phyloP scores from a whole-genome alignment of 1,284 basidiomycete genomes.

The Trametes versicolor region DNA sequence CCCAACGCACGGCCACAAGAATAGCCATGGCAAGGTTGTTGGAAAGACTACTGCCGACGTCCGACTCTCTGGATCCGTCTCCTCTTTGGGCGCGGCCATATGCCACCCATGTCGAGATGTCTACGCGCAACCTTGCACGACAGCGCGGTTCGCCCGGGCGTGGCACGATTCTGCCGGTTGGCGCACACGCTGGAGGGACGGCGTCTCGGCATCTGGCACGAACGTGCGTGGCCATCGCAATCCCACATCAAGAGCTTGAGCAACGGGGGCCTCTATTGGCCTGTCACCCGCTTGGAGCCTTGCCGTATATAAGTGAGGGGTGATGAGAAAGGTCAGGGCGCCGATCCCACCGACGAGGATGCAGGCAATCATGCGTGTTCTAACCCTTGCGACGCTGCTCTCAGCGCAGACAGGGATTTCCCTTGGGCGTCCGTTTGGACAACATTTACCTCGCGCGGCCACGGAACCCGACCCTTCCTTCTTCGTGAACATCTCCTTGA shows the following conservation, averaged over 20 bases:
- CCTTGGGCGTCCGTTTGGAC: constrained; percentile 10
- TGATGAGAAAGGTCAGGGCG: background rate
- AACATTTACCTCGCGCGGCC: background rate
- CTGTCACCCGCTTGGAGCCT: background rate
- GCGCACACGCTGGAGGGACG: constrained; percentile 4
- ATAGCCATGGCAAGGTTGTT: background rate
- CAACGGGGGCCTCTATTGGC: background rate
- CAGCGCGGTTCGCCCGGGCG: background rate
- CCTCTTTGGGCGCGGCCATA: background rate
- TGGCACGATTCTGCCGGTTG: background rate
- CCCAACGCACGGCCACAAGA: background rate
- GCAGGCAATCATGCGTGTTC: constrained; percentile 15
- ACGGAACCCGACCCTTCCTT: constrained; percentile 36
- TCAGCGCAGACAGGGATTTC: constrained; percentile 13
- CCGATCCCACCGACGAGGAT: background rate
- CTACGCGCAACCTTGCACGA: background rate
- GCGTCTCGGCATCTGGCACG: background rate
- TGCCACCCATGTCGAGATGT: background rate
- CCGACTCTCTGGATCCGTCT: background rate
- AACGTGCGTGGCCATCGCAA: constrained; percentile 18
- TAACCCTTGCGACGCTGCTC: constrained; percentile 17
- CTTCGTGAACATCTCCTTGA: constrained; percentile 34
- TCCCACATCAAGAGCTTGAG: constrained; percentile 7
- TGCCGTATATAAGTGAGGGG: constrained; percentile 12
- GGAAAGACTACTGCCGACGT: background rate